Evolutionary conservation across 352 stramenopile species (phyloP).

Genomic region (Globisporangium abappressorium): DNA sequence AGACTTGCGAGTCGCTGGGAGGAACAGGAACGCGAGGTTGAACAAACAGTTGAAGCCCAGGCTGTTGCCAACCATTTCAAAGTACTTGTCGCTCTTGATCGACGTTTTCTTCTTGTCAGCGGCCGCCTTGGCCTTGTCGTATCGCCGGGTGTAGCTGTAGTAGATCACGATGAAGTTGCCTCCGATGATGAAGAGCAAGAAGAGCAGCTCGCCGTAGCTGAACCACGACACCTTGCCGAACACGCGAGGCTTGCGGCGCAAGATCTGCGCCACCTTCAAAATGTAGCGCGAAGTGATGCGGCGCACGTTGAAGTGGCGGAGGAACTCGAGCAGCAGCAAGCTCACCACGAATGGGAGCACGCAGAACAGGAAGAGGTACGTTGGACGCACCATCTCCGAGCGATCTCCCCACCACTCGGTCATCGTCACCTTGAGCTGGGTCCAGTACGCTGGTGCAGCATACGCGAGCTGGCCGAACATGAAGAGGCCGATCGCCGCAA

Average conservation of each 20-base stretch:
- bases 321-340: slow-evolving; percentile 23
- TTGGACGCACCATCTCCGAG: slow-evolving; percentile 26
- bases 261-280: slow-evolving; percentile 11
- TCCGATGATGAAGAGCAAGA: slow-evolving; percentile 20
- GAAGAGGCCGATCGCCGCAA: slow-evolving; percentile 6
- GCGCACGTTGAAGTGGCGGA: slow-evolving; percentile 20
- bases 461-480: slow-evolving; percentile 10
- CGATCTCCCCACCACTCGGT: slow-evolving; percentile 11
- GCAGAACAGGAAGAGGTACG: slow-evolving; percentile 30
- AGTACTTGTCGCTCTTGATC: slow-evolving; percentile 5
- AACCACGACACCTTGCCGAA: slow-evolving; percentile 11
- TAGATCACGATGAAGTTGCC: slow-evolving; percentile 28
- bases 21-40: slow-evolving; percentile 39
- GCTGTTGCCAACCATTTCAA: slow-evolving; percentile 16
- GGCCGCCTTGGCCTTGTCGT: not conserved
- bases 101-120: slow-evolving; percentile 7
- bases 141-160: slow-evolving; percentile 16
- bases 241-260: slow-evolving; percentile 24
- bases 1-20: slow-evolving; percentile 30
- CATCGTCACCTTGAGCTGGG: slow-evolving; percentile 7
- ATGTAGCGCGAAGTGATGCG: slow-evolving; percentile 16
- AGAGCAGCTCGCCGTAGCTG: slow-evolving; percentile 29
- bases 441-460: slow-evolving; percentile 5
- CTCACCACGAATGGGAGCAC: slow-evolving; percentile 21
- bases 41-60: slow-evolving; percentile 30